A percentile compares a stretch with the other conserved stretches of the same genome.
Evolutionary conservation across 2,329 filamentous ascomycete genomes (phyloP).

Genomic region (Neobulgaria alba): DNA sequence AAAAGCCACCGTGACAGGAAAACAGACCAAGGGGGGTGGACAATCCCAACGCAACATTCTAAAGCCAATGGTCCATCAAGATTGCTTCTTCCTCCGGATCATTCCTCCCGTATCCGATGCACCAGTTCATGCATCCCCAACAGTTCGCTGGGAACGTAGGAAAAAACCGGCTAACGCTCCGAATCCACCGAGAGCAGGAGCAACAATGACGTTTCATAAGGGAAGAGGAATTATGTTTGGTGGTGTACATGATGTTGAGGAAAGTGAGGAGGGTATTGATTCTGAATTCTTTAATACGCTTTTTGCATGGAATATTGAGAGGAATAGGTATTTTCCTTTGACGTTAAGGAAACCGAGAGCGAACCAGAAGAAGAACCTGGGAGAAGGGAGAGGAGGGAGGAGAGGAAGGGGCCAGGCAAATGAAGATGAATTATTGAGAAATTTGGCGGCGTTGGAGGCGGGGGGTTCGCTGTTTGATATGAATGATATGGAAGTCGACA

Average conservation of each 20-base stretch:
- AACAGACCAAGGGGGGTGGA: constrained; percentile 50
- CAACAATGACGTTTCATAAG: constrained; percentile 91
- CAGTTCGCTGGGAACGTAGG: constrained; percentile 81
- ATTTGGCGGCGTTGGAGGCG: constrained; percentile 76
- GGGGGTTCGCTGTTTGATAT: constrained; percentile 54
- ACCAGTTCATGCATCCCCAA: constrained; percentile 55
- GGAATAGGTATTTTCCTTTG: constrained; percentile 89
- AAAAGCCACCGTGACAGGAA: constrained; percentile 59
- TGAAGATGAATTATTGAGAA: constrained; percentile 81
- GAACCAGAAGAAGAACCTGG: constrained; percentile 51
- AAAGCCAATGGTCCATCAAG: constrained; percentile 84
- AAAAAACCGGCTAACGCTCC: constrained; percentile 90
- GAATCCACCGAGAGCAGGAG: constrained; percentile 72
- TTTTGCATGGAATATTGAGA: constrained; percentile 89
- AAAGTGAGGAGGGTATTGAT: constrained; percentile 89
- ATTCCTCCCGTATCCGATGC: constrained; percentile 62
- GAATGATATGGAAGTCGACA: constrained; percentile 40
- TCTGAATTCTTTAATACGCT: constrained; percentile 94
- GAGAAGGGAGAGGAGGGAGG: constrained; percentile 49
- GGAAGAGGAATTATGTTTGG: constrained; percentile 89
- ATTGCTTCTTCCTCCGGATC: constrained; percentile 88
- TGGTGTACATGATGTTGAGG: constrained; percentile 86
- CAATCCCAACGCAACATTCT: constrained; percentile 63
- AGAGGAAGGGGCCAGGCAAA: constrained; percentile 78
- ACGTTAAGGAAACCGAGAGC: constrained; percentile 64